Percentiles rank a stretch among this genome's conserved stretches.
Evolutionary conservation across 345 rosid genomes (phyloP).

Genomic region (Aquilaria malaccensis): DNA sequence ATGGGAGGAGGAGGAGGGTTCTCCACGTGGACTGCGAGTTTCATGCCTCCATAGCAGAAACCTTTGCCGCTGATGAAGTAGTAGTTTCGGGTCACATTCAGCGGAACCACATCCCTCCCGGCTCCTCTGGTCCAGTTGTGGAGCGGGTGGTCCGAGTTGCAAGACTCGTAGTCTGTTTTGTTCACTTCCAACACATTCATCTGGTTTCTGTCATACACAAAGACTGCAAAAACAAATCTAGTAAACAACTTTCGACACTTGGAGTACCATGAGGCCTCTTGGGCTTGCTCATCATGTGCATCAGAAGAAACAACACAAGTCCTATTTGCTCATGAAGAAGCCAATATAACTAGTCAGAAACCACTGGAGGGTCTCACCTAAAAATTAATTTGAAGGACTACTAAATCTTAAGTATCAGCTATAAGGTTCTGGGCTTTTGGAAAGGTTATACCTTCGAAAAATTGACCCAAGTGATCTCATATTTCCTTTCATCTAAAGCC

Average conservation of each 20-base stretch:
- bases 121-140: slow-evolving; percentile 84
- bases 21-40: slow-evolving; percentile 52
- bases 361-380: not conserved
- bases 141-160: slow-evolving; percentile 64
- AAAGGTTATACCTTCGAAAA: not conserved
- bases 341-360: not conserved
- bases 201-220: slow-evolving; percentile 91
- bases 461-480: not conserved
- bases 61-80: slow-evolving; percentile 84
- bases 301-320: not conserved
- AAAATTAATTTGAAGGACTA: not conserved
- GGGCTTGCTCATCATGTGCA: no score
- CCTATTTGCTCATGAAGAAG: not conserved
- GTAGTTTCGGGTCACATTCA: slow-evolving; percentile 66
- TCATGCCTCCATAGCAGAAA: slow-evolving; percentile 85
- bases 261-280: not conserved
- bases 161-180: slow-evolving; percentile 56
- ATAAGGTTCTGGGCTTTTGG: not conserved
- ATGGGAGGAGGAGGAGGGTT: slow-evolving; percentile 70
- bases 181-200: slow-evolving; percentile 83
- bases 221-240: slow-evolving; percentile 31
- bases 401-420: not conserved
- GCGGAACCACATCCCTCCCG: slow-evolving; percentile 87
- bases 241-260: not conserved
- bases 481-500: not conserved